Base-by-base conservation (phyloP, 2,329 filamentous ascomycete genomes). In the Plenodomus biglobosus region DNA sequence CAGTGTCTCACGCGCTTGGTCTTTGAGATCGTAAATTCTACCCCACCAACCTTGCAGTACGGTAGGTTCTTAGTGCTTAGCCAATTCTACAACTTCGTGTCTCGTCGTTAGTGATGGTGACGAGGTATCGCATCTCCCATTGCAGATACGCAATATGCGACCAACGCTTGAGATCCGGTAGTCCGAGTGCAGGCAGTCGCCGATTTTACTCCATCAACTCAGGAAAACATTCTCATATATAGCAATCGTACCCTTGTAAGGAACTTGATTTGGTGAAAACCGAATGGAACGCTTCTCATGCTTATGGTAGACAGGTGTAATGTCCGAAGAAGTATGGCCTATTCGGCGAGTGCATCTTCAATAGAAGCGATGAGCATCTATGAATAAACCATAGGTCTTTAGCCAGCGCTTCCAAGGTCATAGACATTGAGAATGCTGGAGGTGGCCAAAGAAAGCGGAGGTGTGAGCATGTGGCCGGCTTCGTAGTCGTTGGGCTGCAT, bases 141-240 rank as follows among this genome's bases (percentile, higher is more conserved):
- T 51, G 44, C 8, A 51, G 40, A 38, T 41, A 51, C 2, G 48
- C 44, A 30, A 47, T 40, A 17, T 47, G 44, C 3, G 39, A 47
- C 48, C 44, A 51, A 32, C 20, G 39, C 13, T 27, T 40, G 2
- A 51, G 21, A 7, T 38, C 24, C 15, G 48, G 48, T 11, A 44
- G 10, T 16, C 21, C 8, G 32, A 20, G 2, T 21, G 40, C 5
- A 36, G 44, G 8, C 20, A 17, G n/a, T 40, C 6, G 27, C 3
- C 6, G 3, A 3, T 32, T 15, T 15, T 32, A 8, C 6, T 3
- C 3, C 3, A 32, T 32, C 6, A 11, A 32, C 3, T 32, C 11
- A 15, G 27, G 3, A 11, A 32, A 15, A 32, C 27, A 16, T 40
- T 48, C 16, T 48, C 41, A 3, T 42, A 16, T 3, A 35, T 40